These are phyloP conservation scores for Trebouxiophyceae sp. DNA, from an alignment of 163 green algal genomes.

Conservation along the genomic window DNA sequence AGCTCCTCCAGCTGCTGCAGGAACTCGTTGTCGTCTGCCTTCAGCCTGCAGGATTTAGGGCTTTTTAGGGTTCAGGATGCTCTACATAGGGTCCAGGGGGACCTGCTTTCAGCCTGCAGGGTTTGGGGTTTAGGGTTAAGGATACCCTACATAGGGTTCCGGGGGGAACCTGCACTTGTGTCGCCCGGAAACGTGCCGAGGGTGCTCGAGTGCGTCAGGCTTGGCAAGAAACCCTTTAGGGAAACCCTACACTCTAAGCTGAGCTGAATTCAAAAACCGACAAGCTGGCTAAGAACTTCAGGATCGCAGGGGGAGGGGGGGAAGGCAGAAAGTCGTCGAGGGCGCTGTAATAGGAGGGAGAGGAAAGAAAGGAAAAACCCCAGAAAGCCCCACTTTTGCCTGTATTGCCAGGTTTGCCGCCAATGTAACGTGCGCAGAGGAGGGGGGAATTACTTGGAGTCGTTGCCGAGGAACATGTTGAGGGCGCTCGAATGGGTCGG, in stretches of 20 bases:
- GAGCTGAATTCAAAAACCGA: too few species aligned
- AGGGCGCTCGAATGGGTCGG: neutral
- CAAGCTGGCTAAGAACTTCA: too few species aligned
- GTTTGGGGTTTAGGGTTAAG: neutral
- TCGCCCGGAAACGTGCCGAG: neutral
- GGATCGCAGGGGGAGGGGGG: too few species aligned
- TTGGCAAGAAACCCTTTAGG: too few species aligned
- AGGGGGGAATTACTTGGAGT: neutral
- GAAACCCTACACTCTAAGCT: too few species aligned
- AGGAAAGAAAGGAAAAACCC: neutral
- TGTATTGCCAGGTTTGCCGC: too few species aligned
- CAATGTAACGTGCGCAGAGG: neutral
- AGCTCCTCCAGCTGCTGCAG: slow-evolving; percentile 18
- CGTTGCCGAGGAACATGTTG: neutral
- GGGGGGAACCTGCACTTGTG: neutral
- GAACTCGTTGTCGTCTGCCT: slow-evolving; percentile 24
- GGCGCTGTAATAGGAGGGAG: too few species aligned
- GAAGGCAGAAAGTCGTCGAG: too few species aligned
- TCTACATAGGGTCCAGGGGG: neutral
- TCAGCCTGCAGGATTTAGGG: slow-evolving; percentile 6
- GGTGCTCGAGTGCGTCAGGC: too few species aligned
- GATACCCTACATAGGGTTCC: neutral
- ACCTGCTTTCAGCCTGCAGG: neutral
- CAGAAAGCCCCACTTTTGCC: too few species aligned
- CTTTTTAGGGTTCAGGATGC: slow-evolving; percentile 8